Percentiles rank a stretch among this genome's conserved stretches.
Conservation (phyloP, 164 flowering plant genomes). For the Tetrastigma voinierianum region DNA sequence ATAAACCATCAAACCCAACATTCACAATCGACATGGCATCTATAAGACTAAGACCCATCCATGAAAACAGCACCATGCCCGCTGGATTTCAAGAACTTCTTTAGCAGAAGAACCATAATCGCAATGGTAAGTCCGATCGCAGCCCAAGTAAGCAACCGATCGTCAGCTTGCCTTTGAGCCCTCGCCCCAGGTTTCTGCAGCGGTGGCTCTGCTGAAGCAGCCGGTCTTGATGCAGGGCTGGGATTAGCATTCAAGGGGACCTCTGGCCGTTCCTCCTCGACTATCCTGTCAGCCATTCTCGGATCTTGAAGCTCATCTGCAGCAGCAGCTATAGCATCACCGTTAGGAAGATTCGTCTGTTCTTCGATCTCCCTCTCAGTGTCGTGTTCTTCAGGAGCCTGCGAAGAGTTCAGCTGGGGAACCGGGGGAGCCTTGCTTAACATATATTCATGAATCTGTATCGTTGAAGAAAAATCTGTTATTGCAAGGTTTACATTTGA, state of each 20-base stretch:
- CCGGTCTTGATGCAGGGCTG: constrained; percentile 31
- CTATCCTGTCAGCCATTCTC: constrained; percentile 29
- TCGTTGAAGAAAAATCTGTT: neutral
- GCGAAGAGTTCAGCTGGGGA: constrained; percentile 39
- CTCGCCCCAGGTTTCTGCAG: constrained; percentile 29
- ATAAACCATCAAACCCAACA: neutral
- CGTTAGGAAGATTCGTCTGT: constrained; percentile 25
- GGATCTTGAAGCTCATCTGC: constrained; percentile 27
- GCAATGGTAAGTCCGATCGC: constrained; percentile 86
- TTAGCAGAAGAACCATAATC: constrained; percentile 64
- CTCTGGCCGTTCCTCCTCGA: constrained; percentile 45
- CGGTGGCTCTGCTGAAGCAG: constrained; percentile 32
- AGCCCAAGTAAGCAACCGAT: constrained; percentile 85
- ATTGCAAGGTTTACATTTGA: neutral
- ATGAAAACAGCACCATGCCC: constrained; percentile 57
- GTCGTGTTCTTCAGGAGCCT: constrained; percentile 29
- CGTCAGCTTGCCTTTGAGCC: constrained; percentile 59
- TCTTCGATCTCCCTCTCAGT: constrained; percentile 29
- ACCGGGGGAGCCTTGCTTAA: constrained; percentile 82
- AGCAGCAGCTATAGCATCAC: constrained; percentile 16
- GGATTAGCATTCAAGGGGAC: constrained; percentile 45
- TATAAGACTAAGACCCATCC: constrained; percentile 44
- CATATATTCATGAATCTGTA: constrained; percentile 89
- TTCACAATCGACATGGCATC: neutral
- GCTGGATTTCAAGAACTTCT: constrained; percentile 73